A percentile compares a stretch with the other conserved stretches of the same genome.
These are phyloP conservation scores for Calonectria crousiana DNA, from an alignment of 2,329 filamentous ascomycete genomes.

Conservation along the genomic window DNA sequence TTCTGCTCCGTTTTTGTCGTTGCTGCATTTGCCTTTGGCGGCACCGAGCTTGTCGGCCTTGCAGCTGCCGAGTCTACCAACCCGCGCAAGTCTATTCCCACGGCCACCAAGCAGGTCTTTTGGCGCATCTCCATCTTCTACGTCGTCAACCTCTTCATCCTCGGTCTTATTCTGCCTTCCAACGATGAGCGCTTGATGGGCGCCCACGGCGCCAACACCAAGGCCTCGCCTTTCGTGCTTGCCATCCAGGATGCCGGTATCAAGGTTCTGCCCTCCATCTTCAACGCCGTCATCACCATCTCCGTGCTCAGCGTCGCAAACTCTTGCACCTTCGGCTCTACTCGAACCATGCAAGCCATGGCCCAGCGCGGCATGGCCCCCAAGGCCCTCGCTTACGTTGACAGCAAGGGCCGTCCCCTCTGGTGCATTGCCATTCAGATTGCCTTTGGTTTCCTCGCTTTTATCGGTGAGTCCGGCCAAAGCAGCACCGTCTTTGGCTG, in stretches of 20 bases:
- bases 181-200: constrained; percentile 54
- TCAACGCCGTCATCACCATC: constrained; percentile 65
- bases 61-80: constrained; percentile 75
- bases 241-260: constrained; percentile 62
- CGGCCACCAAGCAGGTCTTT: constrained; percentile 80
- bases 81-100: constrained; percentile 76
- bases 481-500: constrained; percentile 69
- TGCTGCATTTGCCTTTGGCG: constrained; percentile 75
- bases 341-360: constrained; percentile 64
- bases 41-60: constrained; percentile 76
- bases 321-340: constrained; percentile 64
- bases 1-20: constrained; percentile 77
- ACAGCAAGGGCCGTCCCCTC: constrained; percentile 63
- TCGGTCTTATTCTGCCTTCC: constrained; percentile 57
- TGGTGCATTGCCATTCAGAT: constrained; percentile 56
- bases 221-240: constrained; percentile 62
- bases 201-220: constrained; percentile 21
- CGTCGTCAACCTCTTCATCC: constrained; percentile 58
- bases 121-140: constrained; percentile 63
- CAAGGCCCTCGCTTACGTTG: constrained; percentile 63
- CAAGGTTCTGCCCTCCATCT: constrained; percentile 58
- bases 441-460: constrained; percentile 59
- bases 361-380: constrained; percentile 65
- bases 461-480: constrained; percentile 55
- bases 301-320: constrained; percentile 65